Conservation (phyloP, 2,329 filamentous ascomycete species). For the Aaosphaeria pasadenensis region DNA sequence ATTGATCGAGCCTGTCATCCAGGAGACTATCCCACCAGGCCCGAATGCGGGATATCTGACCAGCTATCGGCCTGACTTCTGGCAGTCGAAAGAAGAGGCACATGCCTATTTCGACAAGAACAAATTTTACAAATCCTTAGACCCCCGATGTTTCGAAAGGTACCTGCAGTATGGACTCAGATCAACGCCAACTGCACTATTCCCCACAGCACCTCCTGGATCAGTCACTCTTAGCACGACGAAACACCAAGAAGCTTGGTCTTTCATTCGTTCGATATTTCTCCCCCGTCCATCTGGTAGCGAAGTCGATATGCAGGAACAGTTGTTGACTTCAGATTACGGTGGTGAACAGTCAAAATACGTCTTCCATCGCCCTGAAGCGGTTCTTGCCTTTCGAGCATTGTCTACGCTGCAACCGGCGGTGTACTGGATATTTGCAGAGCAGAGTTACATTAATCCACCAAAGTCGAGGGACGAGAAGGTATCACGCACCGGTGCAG, state of each 20-base stretch:
- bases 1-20: slow-evolving; percentile 14
- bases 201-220: neutral
- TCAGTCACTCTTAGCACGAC: slow-evolving; percentile 10
- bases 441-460: slow-evolving; percentile 5
- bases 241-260: slow-evolving; percentile 18
- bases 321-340: neutral
- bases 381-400: neutral
- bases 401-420: slow-evolving; percentile 2
- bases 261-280: slow-evolving; percentile 12
- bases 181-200: neutral
- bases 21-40: slow-evolving; percentile 8
- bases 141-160: slow-evolving; percentile 6
- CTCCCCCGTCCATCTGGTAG: slow-evolving; percentile 5
- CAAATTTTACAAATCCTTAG: slow-evolving; percentile 10
- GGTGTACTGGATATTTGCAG: slow-evolving; percentile 4
- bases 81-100: slow-evolving; percentile 11
- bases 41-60: slow-evolving; percentile 14
- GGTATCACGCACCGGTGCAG: neutral
- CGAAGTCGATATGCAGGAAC: neutral
- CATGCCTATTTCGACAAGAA: slow-evolving; percentile 9
- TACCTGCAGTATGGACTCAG: slow-evolving; percentile 8
- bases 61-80: slow-evolving; percentile 6
- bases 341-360: neutral
- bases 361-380: neutral
- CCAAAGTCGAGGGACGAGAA: neutral